Evolutionary conservation across 257 asterid species (phyloP).

Genomic region (Solanum dulcamara): DNA sequence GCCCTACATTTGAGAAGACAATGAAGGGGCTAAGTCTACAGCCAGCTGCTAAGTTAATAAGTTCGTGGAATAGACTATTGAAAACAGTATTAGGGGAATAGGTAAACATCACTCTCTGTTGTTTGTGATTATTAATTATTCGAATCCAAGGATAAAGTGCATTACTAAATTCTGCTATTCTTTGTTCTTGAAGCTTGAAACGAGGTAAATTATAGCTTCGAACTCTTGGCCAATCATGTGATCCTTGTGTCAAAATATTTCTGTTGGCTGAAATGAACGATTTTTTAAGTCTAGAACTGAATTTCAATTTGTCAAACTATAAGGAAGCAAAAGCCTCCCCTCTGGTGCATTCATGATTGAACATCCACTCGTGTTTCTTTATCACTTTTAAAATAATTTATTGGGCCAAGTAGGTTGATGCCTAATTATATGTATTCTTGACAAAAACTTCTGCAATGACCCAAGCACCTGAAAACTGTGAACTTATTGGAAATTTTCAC

Average conservation of each 20-base stretch:
- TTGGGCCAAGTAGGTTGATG: background rate
- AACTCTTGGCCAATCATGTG: background rate
- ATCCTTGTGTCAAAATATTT: background rate
- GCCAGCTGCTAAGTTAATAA: constrained; percentile 17
- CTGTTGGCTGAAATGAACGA: background rate
- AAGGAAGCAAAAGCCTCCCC: background rate
- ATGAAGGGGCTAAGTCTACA: constrained; percentile 34
- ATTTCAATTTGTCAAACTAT: background rate
- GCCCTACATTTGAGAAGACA: constrained; percentile 44
- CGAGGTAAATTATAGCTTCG: background rate
- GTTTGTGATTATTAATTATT: background rate
- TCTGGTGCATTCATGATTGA: background rate
- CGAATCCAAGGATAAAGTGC: background rate
- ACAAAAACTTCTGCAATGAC: background rate
- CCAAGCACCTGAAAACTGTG: background rate
- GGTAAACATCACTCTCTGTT: constrained; percentile 16
- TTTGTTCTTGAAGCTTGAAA: background rate
- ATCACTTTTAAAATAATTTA: background rate
- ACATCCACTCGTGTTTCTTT: background rate
- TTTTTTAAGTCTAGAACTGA: background rate
- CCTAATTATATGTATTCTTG: background rate
- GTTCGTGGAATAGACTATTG: constrained; percentile 30
- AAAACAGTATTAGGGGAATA: constrained; percentile 15
- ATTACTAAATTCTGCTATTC: background rate
- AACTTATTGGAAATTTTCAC: background rate